Evolutionary conservation across 176 grass and related monocot species (phyloP).

Genomic region (Puya raimondii): DNA sequence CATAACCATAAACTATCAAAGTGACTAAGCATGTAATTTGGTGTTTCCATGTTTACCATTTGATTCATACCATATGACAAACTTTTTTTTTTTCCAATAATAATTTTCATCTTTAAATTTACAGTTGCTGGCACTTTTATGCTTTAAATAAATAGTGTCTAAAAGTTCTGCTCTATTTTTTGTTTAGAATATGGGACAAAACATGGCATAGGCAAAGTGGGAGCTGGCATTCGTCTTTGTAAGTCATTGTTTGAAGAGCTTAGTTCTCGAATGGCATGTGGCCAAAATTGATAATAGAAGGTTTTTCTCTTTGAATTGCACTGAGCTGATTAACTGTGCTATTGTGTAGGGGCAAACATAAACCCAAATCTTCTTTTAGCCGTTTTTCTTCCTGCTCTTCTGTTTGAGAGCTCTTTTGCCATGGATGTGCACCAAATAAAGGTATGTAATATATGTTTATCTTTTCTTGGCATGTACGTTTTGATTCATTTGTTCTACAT

Average conservation of each 20-base stretch:
- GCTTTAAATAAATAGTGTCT: background rate
- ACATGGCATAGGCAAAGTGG: constrained; percentile 65
- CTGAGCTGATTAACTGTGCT: background rate
- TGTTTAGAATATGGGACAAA: constrained; percentile 72
- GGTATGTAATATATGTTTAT: constrained; percentile 27
- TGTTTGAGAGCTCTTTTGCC: constrained; percentile 92
- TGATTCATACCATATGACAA: background rate
- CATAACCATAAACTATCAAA: background rate
- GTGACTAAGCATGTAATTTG: background rate
- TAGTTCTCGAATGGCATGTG: background rate
- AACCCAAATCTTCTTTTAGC: constrained; percentile 77
- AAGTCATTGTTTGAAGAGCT: constrained; percentile 21
- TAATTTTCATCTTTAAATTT: background rate
- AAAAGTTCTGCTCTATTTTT: background rate
- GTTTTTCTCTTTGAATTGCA: constrained; percentile 10
- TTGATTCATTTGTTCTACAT: background rate
- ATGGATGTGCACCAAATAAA: constrained; percentile 98
- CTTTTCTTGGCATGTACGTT: background rate
- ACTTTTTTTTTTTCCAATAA: background rate
- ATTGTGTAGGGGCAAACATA: constrained; percentile 68
- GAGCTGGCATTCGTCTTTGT: constrained; percentile 90
- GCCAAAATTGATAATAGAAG: background rate
- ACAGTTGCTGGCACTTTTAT: background rate
- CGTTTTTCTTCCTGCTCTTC: constrained; percentile 84
- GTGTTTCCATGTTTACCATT: background rate